Base-by-base conservation (phyloP, 805 yeast species). In the Starmerella tilneyi region DNA sequence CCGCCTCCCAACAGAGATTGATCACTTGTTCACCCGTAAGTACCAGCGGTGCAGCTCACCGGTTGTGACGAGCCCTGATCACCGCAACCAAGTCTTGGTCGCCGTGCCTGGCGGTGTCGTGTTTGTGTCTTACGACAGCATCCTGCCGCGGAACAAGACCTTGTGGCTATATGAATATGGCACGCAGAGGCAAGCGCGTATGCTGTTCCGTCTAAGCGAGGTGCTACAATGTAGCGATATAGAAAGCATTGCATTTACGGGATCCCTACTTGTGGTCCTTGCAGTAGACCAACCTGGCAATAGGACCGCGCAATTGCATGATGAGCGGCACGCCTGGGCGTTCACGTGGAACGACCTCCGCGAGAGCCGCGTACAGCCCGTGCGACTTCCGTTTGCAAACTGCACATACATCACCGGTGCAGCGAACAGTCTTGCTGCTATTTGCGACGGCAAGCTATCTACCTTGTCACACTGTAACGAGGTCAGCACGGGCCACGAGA, bases 81-180 rank as follows among this genome's bases (percentile, higher is more conserved):
- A n/a, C 9, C 21, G 40, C 1, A n/a, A 24, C 11, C 15, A n/a
- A 8, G 27, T 16, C 13, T 23, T 36, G 29, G 40, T 13, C n/a
- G 30, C 30, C 13, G 40, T 36, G 17, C 40, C 40, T 6, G 40
- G 30, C 21, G 40, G 40, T 11, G 30, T 36, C 13, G 30, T 36
- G 16, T 36, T 23, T 17, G 29, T 36, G 4, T 34, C 38, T 9
- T 24, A 24, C 27, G 8, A 2, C 38, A 21, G 28, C 38, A 27
- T 2, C 27, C 19, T 5, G 12, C 9, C 26, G 30, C 29, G 19
- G 5, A 30, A 30, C 13, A 24, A 36, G 16, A 24, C 29, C 2
- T 20, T 36, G 4, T 15, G 23, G 29, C 24, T 36, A 13, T 36
- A 30, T 7, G 38, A 34, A 11, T 24, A 24, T 11, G 11, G 4